A percentile compares a stretch with the other conserved stretches of the same genome.
Conservation (phyloP, 2,329 filamentous ascomycete species). For the Endoconidiophora laricicola region DNA sequence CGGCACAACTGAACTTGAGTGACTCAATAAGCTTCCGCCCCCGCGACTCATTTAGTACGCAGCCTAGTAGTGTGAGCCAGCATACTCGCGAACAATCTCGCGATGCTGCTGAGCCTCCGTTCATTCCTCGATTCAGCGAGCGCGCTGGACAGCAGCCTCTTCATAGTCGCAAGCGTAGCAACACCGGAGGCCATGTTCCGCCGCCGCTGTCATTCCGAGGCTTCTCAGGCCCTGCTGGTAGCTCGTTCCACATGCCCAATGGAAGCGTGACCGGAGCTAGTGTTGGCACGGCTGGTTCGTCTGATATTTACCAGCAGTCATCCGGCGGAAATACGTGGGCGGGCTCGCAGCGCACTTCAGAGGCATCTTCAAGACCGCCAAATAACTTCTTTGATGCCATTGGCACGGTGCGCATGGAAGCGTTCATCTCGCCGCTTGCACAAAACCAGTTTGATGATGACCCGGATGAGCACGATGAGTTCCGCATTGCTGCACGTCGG, state of each 20-base stretch:
- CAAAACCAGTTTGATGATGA: conserved; percentile 30
- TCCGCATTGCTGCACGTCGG: conserved; percentile 29
- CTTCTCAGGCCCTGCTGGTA: conserved; percentile 44
- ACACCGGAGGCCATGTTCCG: conserved; percentile 60
- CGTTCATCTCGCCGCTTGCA: conserved; percentile 60
- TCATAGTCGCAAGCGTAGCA: conserved; percentile 77
- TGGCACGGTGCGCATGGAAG: conserved; percentile 90
- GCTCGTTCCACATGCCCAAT: conserved; percentile 28
- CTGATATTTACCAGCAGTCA: conserved; percentile 41
- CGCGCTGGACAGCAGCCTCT: conserved; percentile 28
- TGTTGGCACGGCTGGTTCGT: conserved; percentile 40
- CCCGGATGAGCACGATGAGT: conserved; percentile 33
- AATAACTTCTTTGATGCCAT: conserved; percentile 70
- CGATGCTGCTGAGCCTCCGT: conserved; percentile 53
- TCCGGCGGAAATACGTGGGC: conserved; percentile 26
- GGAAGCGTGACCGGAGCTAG: conserved; percentile 43
- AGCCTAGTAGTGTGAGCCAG: conserved; percentile 19
- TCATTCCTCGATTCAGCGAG: conserved; percentile 50
- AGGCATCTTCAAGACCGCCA: conserved; percentile 33
- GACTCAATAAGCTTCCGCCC: conserved; percentile 14
- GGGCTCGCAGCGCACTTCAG: conserved; percentile 30
- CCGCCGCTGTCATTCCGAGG: conserved; percentile 61
- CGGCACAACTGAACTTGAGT: conserved; percentile 25
- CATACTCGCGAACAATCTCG: conserved; percentile 33
- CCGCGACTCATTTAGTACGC: conserved; percentile 25